These are phyloP conservation scores for Piper betle DNA, from an alignment of 164 flowering plant genomes.

Conservation along the genomic window DNA sequence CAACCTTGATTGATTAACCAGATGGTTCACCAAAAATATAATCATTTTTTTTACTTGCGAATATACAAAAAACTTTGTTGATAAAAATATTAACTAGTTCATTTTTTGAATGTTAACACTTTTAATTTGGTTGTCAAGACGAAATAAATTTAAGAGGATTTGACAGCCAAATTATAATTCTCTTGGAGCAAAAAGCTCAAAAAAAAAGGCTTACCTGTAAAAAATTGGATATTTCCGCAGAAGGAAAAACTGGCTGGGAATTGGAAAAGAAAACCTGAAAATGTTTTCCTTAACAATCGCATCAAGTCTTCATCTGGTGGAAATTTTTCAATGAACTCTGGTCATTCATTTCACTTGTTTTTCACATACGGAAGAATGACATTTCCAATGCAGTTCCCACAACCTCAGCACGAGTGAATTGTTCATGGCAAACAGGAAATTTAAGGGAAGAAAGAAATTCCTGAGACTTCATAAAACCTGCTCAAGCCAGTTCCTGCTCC, in stretches of 20 bases:
- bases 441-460: background rate
- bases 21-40: too few species aligned
- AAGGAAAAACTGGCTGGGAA: too few species aligned
- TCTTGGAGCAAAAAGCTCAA: too few species aligned
- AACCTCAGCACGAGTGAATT: background rate
- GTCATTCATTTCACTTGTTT: background rate
- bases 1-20: too few species aligned
- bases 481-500: slow-evolving; percentile 34
- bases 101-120: background rate
- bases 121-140: background rate
- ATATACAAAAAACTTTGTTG: too few species aligned
- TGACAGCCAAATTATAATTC: background rate
- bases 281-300: too few species aligned
- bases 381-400: background rate
- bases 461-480: background rate
- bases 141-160: background rate
- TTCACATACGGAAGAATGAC: background rate
- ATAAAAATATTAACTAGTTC: background rate
- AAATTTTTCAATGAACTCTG: background rate
- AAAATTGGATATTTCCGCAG: too few species aligned
- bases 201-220: too few species aligned
- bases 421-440: background rate
- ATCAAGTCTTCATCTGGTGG: too few species aligned
- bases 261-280: too few species aligned
- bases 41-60: too few species aligned